Evolutionary conservation across 2,329 filamentous ascomycete species (phyloP).

Genomic region (Fusarium setosum): DNA sequence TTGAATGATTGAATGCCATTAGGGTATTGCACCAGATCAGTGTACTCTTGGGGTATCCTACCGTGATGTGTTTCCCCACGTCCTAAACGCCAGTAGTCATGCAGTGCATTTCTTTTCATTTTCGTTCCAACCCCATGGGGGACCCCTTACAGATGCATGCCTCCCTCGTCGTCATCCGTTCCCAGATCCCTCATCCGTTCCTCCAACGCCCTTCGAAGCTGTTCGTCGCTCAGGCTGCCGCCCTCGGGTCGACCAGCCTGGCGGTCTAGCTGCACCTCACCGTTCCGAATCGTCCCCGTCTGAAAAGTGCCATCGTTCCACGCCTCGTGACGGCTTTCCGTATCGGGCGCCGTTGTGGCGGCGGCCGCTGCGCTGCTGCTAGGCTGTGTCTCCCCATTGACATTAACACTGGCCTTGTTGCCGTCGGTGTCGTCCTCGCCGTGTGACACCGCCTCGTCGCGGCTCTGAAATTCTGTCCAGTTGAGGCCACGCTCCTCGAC

Average conservation of each 20-base stretch:
- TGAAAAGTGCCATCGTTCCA: constrained; percentile 75
- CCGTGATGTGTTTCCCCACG: constrained; percentile 25
- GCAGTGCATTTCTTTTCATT: constrained; percentile 10
- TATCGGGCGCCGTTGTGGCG: background rate
- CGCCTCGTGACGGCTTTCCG: constrained; percentile 50
- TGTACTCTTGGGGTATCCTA: constrained; percentile 38
- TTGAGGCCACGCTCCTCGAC: constrained; percentile 67
- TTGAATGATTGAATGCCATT: background rate
- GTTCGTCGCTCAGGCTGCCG: constrained; percentile 67
- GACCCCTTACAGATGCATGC: constrained; percentile 67
- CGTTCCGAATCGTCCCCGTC: constrained; percentile 66
- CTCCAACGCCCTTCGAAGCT: constrained; percentile 66
- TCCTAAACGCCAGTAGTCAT: constrained; percentile 43
- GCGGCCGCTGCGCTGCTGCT: background rate
- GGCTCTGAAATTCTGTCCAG: constrained; percentile 68
- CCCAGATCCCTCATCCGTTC: constrained; percentile 62
- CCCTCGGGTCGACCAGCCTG: constrained; percentile 46
- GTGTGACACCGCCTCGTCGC: constrained; percentile 55
- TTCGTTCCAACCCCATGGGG: background rate
- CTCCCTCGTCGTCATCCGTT: constrained; percentile 61
- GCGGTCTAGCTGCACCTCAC: constrained; percentile 59
- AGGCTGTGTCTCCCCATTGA: constrained; percentile 31
- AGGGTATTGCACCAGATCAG: background rate
- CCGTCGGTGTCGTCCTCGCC: constrained; percentile 34
- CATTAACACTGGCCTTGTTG: constrained; percentile 10